phyloP scores from a whole-genome alignment of 352 stramenopile genomes.

The Aphanomyces invadans region DNA sequence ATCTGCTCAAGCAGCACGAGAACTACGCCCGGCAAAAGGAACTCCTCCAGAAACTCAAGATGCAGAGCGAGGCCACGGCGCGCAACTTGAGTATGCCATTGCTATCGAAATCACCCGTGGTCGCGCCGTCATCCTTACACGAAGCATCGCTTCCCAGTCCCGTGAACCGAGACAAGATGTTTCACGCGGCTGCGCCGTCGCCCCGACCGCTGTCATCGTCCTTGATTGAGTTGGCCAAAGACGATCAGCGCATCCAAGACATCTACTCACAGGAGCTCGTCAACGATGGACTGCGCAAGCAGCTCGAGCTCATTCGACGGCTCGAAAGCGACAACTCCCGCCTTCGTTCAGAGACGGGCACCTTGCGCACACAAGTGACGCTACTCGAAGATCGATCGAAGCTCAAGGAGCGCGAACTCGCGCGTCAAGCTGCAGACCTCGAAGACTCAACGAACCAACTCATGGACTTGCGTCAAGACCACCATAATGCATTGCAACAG shows the following conservation, averaged over 20 bases:
- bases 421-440: constrained; percentile 30
- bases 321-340: constrained; percentile 67
- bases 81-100: background rate
- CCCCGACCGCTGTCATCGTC: background rate
- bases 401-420: constrained; percentile 40
- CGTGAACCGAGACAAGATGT: background rate
- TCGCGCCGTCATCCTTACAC: too few relatives aligned
- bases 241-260: constrained; percentile 5
- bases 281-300: constrained; percentile 56
- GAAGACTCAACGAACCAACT: constrained; percentile 37
- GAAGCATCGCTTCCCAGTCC: too few relatives aligned
- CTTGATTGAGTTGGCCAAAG: constrained; percentile 3
- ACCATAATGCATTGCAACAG: constrained; percentile 30
- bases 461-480: constrained; percentile 33
- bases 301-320: constrained; percentile 56
- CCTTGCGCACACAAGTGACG: constrained; percentile 40
- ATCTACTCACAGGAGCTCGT: constrained; percentile 38
- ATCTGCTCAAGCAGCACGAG: constrained; percentile 48
- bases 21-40: constrained; percentile 51
- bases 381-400: constrained; percentile 37
- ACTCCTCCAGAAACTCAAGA: constrained; percentile 47
- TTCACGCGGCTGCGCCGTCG: background rate
- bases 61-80: background rate
- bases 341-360: constrained; percentile 45
- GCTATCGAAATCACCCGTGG: background rate